Evolutionary conservation across 2,329 filamentous ascomycete species (phyloP).

Genomic region (Tolypocladium sp.): DNA sequence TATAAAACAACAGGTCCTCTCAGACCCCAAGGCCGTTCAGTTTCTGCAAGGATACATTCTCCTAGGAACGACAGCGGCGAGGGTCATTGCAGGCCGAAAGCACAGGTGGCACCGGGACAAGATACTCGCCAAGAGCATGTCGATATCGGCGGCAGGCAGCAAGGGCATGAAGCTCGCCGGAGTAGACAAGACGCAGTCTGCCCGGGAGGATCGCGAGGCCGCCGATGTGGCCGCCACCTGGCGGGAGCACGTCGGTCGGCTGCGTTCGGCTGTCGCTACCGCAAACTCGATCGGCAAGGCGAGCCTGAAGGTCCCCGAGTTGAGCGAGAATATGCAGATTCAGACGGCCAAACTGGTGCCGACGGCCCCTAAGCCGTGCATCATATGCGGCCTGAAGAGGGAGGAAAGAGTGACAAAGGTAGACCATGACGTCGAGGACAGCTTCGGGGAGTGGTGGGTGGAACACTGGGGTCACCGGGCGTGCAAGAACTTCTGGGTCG

Average conservation of each 20-base stretch:
- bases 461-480: constrained; percentile 77
- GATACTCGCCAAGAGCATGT: constrained; percentile 77
- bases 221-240: constrained; percentile 68
- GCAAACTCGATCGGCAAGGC: constrained; percentile 50
- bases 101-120: constrained; percentile 86
- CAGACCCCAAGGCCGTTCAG: constrained; percentile 49
- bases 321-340: constrained; percentile 60
- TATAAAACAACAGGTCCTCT: constrained; percentile 53
- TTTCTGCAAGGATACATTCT: constrained; percentile 58
- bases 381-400: constrained; percentile 79
- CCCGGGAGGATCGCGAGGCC: constrained; percentile 76
- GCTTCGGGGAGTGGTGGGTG: constrained; percentile 94
- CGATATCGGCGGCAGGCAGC: constrained; percentile 66
- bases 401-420: constrained; percentile 74
- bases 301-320: constrained; percentile 54
- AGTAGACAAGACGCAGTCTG: constrained; percentile 73
- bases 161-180: constrained; percentile 89
- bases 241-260: constrained; percentile 64
- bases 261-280: constrained; percentile 64
- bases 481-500: constrained; percentile 79
- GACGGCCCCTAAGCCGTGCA: constrained; percentile 65
- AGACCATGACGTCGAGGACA: constrained; percentile 72
- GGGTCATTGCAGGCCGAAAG: constrained; percentile 75
- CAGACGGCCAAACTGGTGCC: constrained; percentile 63
- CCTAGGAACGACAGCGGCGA: constrained; percentile 60